Conservation (phyloP, 2,329 filamentous ascomycete genomes). For the Stagonosporopsis tanaceti region DNA sequence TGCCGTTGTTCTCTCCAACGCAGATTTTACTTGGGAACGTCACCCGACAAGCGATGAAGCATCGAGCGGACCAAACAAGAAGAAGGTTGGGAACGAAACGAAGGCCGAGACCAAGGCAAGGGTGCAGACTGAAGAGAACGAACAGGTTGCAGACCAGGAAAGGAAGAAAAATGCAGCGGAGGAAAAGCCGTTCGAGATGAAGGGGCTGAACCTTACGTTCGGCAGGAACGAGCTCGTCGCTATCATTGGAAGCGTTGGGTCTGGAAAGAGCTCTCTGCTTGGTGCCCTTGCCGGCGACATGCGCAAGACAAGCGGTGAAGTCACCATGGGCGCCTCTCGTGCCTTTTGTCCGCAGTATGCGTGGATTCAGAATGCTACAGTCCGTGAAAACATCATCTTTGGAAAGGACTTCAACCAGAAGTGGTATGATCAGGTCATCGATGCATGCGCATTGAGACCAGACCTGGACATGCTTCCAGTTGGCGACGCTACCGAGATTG, state of each 20-base stretch:
- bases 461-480: slow-evolving; percentile 94
- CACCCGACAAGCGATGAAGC: slow-evolving; percentile 61
- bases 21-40: slow-evolving; percentile 88
- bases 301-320: slow-evolving; percentile 78
- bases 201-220: slow-evolving; percentile 71
- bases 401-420: slow-evolving; percentile 74
- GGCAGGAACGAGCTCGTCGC: slow-evolving; percentile 80
- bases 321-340: slow-evolving; percentile 78
- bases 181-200: slow-evolving; percentile 74
- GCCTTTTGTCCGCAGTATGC: slow-evolving; percentile 96
- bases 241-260: slow-evolving; percentile 88
- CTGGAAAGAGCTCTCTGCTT: slow-evolving; percentile 88
- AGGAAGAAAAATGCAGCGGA: slow-evolving; percentile 50
- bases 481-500: slow-evolving; percentile 90
- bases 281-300: slow-evolving; percentile 93
- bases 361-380: slow-evolving; percentile 93
- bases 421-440: slow-evolving; percentile 87
- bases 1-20: slow-evolving; percentile 73
- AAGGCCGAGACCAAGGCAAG: slow-evolving; percentile 46
- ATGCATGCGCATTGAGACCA: slow-evolving; percentile 82
- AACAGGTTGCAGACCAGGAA: slow-evolving; percentile 54
- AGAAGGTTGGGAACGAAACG: slow-evolving; percentile 58
- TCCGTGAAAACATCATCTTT: slow-evolving; percentile 90
- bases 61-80: slow-evolving; percentile 48
- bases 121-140: slow-evolving; percentile 30